These are phyloP conservation scores for Starmerella sp. DNA, from an alignment of 805 yeast species.

Conservation along the genomic window DNA sequence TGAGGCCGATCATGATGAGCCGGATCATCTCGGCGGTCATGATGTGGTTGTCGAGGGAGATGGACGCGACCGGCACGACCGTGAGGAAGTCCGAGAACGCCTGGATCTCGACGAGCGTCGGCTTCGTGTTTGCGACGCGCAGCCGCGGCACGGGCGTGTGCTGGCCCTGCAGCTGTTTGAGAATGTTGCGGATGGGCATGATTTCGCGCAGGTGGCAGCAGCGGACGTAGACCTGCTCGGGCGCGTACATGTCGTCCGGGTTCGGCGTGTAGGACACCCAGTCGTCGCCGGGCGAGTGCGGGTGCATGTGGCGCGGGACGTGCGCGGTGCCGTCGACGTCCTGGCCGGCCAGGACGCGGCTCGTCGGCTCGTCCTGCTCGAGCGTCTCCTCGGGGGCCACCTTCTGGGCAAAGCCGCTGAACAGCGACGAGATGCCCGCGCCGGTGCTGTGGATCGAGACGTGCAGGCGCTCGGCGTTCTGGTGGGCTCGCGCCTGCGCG, in stretches of 20 bases:
- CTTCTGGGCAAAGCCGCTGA: background rate
- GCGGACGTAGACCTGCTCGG: constrained; percentile 74
- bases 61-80: constrained; percentile 67
- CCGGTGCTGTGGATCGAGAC: constrained; percentile 5
- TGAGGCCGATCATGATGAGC: constrained; percentile 58
- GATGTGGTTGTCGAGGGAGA: constrained; percentile 69
- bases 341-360: background rate
- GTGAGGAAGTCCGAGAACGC: constrained; percentile 82
- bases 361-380: constrained; percentile 10
- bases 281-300: constrained; percentile 18
- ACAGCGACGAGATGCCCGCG: constrained; percentile 8
- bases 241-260: constrained; percentile 30
- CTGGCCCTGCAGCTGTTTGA: constrained; percentile 68
- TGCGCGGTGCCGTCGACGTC: constrained; percentile 15
- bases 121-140: constrained; percentile 74
- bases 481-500: constrained; percentile 19
- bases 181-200: constrained; percentile 79
- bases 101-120: constrained; percentile 76
- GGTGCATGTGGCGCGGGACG: background rate
- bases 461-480: constrained; percentile 21
- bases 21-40: constrained; percentile 67
- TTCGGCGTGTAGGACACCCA: constrained; percentile 17
- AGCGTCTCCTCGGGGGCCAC: background rate
- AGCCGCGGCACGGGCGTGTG: constrained; percentile 61
- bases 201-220: constrained; percentile 91